A percentile compares a stretch with the other conserved stretches of the same genome.
Evolutionary conservation across 805 yeast genomes (phyloP).

Genomic region (Isabelozyma gotoi): DNA sequence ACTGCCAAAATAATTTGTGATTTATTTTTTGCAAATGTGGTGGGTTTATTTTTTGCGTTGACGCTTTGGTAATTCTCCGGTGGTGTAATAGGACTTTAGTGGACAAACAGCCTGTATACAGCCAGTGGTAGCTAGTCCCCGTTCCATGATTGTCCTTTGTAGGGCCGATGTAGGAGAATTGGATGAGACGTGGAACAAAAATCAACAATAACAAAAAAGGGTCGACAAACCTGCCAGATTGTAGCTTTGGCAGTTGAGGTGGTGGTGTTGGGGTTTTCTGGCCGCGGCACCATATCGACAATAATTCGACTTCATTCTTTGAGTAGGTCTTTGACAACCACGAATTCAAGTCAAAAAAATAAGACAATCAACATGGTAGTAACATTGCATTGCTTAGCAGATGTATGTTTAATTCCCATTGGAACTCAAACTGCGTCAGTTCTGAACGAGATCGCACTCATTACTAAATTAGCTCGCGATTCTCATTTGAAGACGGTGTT

Average conservation of each 20-base stretch:
- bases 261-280: not conserved
- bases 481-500: conserved; percentile 66
- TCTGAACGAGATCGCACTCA: conserved; percentile 73
- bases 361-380: conserved; percentile 31
- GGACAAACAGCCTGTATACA: no score
- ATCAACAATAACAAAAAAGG: no score
- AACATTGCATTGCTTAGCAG: conserved; percentile 71
- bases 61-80: no score
- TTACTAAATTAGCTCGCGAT: conserved; percentile 61
- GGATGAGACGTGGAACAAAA: no score
- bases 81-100: no score
- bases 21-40: not conserved
- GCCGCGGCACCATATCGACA: not conserved
- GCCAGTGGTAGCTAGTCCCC: no score
- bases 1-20: not conserved
- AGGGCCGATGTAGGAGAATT: no score
- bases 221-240: no score
- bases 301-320: not conserved
- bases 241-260: no score
- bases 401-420: conserved; percentile 84
- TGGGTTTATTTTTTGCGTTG: no score
- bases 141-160: no score
- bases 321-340: not conserved
- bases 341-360: no score
- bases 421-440: conserved; percentile 81